Conservation (phyloP, 2,329 filamentous ascomycete genomes). For the Purpureocillium takamizusanense region DNA sequence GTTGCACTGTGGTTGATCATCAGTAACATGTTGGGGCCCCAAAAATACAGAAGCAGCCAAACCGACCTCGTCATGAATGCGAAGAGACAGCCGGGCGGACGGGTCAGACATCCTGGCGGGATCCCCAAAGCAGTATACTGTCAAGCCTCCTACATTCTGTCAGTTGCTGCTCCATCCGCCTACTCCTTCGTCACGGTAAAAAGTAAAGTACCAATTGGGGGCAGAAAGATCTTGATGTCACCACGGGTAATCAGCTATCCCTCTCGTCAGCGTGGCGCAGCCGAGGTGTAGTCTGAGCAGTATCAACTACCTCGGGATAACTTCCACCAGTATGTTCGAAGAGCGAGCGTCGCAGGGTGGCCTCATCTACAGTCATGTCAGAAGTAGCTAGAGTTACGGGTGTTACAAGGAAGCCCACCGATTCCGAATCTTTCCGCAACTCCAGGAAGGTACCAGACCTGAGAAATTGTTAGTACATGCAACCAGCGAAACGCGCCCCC, state of each 20-base stretch:
- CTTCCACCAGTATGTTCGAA: constrained; percentile 96
- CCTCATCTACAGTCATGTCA: constrained; percentile 55
- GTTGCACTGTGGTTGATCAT: constrained; percentile 53
- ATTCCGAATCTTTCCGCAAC: constrained; percentile 92
- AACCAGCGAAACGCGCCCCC: too few species aligned
- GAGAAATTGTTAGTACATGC: background rate
- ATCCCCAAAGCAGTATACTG: constrained; percentile 95
- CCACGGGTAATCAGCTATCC: constrained; percentile 72
- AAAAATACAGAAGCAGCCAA: background rate
- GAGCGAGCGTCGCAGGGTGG: constrained; percentile 71
- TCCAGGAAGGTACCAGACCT: constrained; percentile 74
- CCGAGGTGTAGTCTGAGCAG: background rate
- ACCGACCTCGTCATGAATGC: constrained; percentile 61
- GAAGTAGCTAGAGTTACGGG: constrained; percentile 14
- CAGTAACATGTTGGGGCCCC: background rate
- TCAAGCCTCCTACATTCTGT: constrained; percentile 57
- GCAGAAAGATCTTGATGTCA: constrained; percentile 92
- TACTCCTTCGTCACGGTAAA: constrained; percentile 3
- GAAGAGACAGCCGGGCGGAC: constrained; percentile 68
- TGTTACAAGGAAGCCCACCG: constrained; percentile 33
- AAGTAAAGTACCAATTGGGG: constrained; percentile 63
- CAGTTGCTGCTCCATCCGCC: background rate
- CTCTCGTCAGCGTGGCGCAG: constrained; percentile 11
- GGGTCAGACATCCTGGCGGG: constrained; percentile 89
- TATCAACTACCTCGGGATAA: constrained; percentile 63